phyloP scores from a whole-genome alignment of 768 basidiomycete species.

The Boletus sensibilis region DNA sequence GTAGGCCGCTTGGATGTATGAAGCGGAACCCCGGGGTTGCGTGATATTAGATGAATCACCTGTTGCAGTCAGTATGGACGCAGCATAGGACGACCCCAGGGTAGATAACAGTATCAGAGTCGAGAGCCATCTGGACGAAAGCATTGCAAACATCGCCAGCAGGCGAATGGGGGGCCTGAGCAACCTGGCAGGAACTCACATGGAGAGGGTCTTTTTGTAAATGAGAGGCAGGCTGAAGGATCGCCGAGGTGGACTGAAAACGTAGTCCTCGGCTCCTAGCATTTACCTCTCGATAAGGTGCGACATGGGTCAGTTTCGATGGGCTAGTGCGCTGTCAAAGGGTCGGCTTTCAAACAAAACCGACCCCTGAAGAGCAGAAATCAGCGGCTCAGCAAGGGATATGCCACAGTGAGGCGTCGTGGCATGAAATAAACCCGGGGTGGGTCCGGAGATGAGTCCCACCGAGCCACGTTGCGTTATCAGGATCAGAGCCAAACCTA shows the following conservation, averaged over 20 bases:
- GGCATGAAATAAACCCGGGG: conserved; percentile 10
- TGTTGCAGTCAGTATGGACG: conserved; percentile 7
- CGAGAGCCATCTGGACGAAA: conserved; percentile 1
- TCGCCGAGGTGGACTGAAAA: conserved; percentile 6
- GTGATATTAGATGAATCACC: background rate
- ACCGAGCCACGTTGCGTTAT: conserved; percentile 3
- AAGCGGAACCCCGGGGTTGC: conserved; percentile 12
- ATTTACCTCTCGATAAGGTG: conserved; percentile 16
- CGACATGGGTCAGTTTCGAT: conserved; percentile 13
- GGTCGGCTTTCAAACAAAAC: background rate
- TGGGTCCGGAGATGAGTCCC: conserved; percentile 7
- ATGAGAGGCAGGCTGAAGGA: background rate
- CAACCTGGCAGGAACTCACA: background rate
- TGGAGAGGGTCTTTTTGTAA: conserved; percentile 17
- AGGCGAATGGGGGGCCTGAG: background rate
- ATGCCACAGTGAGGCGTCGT: conserved; percentile 10
- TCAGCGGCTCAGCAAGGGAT: conserved; percentile 2
- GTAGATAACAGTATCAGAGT: conserved; percentile 7
- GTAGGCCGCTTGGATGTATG: conserved; percentile 36
- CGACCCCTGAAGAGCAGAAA: conserved; percentile 8
- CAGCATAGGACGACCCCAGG: conserved; percentile 12
- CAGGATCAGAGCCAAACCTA: background rate
- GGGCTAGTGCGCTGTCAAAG: background rate
- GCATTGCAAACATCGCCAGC: background rate
- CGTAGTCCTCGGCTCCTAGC: conserved; percentile 16